phyloP scores from a whole-genome alignment of 768 basidiomycete genomes.

The Ephemerocybe angulata region DNA sequence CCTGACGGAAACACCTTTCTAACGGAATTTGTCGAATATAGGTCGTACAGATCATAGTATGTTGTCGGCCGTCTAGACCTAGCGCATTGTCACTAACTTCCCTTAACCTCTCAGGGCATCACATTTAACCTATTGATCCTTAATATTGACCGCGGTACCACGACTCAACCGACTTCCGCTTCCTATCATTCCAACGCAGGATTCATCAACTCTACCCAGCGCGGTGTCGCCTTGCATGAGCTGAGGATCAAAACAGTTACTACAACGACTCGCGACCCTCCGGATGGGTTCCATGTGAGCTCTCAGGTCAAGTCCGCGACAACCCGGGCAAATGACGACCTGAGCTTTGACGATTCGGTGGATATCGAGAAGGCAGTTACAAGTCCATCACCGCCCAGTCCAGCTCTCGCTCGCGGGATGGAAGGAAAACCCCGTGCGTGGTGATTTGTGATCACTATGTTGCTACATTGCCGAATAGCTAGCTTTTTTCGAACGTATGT shows the following conservation, averaged over 20 bases:
- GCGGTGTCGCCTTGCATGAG: not conserved
- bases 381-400: no score
- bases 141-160: constrained; percentile 16
- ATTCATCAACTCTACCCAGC: not conserved
- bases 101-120: constrained; percentile 17
- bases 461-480: no score
- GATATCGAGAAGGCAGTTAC: not conserved
- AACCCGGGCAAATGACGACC: not conserved
- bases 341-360: not conserved
- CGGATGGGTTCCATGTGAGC: not conserved
- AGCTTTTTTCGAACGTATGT: no score
- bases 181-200: not conserved
- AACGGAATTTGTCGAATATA: constrained; percentile 10
- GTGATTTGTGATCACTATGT: no score
- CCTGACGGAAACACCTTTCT: not conserved
- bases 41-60: constrained; percentile 42
- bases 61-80: constrained; percentile 3
- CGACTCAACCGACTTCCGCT: constrained; percentile 7
- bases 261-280: not conserved
- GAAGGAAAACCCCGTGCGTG: no score
- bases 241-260: constrained; percentile 4
- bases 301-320: not conserved
- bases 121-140: constrained; percentile 26
- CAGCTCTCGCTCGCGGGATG: no score
- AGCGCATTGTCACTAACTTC: not conserved